A percentile compares a stretch with the other conserved stretches of the same genome.
phyloP scores from a whole-genome alignment of 169 alveolate genomes.

The Plasmodium reichenowi region DNA sequence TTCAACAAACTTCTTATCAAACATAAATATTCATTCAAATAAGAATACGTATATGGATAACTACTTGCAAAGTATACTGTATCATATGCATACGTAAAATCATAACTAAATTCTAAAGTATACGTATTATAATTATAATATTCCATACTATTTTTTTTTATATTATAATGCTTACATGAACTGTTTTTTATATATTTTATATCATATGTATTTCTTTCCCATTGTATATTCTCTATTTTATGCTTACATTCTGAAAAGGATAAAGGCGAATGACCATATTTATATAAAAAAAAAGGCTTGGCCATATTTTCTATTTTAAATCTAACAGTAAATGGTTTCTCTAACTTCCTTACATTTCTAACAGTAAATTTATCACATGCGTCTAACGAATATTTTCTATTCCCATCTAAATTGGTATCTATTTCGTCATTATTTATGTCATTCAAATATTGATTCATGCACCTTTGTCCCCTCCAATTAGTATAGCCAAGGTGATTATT shows the following conservation, averaged over 20 bases:
- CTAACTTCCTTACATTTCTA: conserved; percentile 19
- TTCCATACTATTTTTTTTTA: conserved; percentile 39
- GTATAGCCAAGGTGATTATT: too few species aligned
- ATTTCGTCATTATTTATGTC: conserved; percentile 20
- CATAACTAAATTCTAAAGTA: conserved; percentile 46
- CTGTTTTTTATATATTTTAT: conserved; percentile 43
- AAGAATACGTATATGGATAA: conserved; percentile 48
- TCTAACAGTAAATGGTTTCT: conserved; percentile 51
- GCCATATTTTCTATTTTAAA: conserved; percentile 67
- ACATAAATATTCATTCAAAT: conserved; percentile 25
- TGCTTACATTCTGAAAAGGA: conserved; percentile 44
- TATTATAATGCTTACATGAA: conserved; percentile 20
- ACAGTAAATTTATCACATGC: conserved; percentile 31
- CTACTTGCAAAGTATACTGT: conserved; percentile 69
- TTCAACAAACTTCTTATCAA: conserved; percentile 14
- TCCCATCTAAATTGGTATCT: not conserved
- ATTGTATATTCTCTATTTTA: conserved; percentile 22
- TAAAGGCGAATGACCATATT: conserved; percentile 72
- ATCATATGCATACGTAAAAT: conserved; percentile 42
- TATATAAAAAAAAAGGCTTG: conserved; percentile 53
- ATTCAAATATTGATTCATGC: conserved; percentile 17
- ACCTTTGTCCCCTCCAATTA: conserved; percentile 4
- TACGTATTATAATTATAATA: conserved; percentile 15
- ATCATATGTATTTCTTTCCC: conserved; percentile 73
- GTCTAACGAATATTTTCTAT: conserved; percentile 23